Conservation (phyloP, 495 filamentous ascomycete genomes). For the Aspergillus hancockii region DNA sequence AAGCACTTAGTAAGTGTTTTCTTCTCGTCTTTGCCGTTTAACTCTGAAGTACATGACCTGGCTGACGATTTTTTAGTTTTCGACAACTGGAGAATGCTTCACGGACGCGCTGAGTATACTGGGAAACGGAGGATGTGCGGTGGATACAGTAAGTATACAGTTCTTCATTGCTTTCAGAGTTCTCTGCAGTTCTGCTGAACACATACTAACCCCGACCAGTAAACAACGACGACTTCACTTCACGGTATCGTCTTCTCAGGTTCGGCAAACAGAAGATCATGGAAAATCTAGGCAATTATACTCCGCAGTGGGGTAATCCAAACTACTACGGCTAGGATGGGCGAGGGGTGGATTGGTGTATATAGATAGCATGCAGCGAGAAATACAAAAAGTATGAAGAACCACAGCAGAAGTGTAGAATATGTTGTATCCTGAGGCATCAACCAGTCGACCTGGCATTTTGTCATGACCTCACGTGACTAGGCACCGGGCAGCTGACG, state of each 20-base stretch:
- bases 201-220: conserved; percentile 49
- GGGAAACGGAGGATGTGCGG: conserved; percentile 87
- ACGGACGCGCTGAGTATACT: conserved; percentile 77
- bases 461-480: conserved; percentile 41
- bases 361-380: no score
- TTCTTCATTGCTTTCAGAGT: not conserved
- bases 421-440: not conserved
- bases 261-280: conserved; percentile 57
- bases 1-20: conserved; percentile 63
- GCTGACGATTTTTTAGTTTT: conserved; percentile 61
- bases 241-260: conserved; percentile 71
- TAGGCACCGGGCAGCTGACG: conserved; percentile 38
- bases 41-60: not conserved
- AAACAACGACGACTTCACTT: conserved; percentile 84
- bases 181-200: conserved; percentile 11
- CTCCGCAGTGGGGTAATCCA: not conserved
- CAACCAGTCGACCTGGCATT: conserved; percentile 17
- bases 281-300: conserved; percentile 34
- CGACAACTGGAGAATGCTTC: conserved; percentile 93
- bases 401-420: no score
- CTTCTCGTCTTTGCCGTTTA: not conserved
- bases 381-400: no score
- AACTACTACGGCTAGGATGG: conserved; percentile 3
- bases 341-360: no score
- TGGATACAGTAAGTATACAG: conserved; percentile 68